These are phyloP conservation scores for Elsinoe necatrix DNA, from an alignment of 2,329 filamentous ascomycete species.

Conservation along the genomic window DNA sequence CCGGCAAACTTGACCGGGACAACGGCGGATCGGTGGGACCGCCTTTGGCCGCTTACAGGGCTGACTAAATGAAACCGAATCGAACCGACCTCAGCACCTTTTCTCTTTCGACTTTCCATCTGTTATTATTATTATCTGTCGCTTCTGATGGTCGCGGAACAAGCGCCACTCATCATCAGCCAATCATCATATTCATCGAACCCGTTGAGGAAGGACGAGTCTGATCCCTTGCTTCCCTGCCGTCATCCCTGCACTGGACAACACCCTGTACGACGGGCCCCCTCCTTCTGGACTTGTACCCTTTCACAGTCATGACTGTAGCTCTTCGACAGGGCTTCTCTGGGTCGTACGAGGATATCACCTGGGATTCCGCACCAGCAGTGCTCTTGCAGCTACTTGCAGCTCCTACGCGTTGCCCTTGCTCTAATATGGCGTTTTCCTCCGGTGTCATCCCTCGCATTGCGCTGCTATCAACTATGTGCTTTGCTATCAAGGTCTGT, in stretches of 20 bases:
- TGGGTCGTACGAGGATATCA: background rate
- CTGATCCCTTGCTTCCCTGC: conserved; percentile 4
- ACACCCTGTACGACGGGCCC: background rate
- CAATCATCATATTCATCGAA: background rate
- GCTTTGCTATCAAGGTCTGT: background rate
- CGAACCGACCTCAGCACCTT: background rate
- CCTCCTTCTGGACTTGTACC: background rate
- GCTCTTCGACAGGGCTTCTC: background rate
- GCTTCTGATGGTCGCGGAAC: no score
- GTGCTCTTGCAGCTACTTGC: background rate
- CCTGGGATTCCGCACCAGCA: no score
- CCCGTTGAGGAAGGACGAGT: background rate
- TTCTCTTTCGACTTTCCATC: background rate
- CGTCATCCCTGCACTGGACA: background rate
- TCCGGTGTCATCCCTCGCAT: background rate
- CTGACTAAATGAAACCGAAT: background rate
- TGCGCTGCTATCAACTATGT: background rate
- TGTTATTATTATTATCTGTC: no score
- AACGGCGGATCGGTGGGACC: background rate
- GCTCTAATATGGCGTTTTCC: background rate
- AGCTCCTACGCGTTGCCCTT: background rate
- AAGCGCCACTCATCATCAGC: background rate
- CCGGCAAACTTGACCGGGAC: background rate
- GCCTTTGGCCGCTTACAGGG: background rate
- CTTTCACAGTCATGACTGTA: background rate